Base-by-base conservation (phyloP, 495 filamentous ascomycete genomes). In the Penicillium egyptiacum region DNA sequence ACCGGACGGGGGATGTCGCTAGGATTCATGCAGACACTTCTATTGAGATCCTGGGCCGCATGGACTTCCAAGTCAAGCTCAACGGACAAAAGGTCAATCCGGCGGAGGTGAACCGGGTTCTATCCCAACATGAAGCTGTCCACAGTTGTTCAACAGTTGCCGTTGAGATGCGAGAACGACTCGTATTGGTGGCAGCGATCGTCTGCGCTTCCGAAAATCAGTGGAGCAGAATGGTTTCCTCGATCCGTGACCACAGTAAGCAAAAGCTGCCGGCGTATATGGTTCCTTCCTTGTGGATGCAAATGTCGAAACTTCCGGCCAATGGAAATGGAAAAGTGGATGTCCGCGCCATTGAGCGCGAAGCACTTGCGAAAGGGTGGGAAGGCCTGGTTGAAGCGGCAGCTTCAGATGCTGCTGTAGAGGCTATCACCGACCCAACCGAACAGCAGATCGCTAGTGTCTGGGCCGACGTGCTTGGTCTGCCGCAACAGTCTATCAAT, bases 21-120 rank as follows among this genome's bases (percentile, higher is more conserved):
- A 40, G 47, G 5, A 55, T 53, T 40, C 62, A 73, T 53, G 42
- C 22, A 11, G 67, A 77, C 50, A 70, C 72, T 9, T 66, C 50
- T 16, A 58, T 78, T 31, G 67, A 75, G 22, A 69, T 78, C 43
- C 8, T 75, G 20, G 75, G 75, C 11, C 68, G 78, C 30, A 62
- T 64, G n/a, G 75, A 79, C 50, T 57, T 53, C 43, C 77, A 79
- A 56, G 59, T 79, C 51, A 81, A 79, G 64, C 70, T 79, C 23
- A 60, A 71, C 35, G 78, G 78, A 5, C 78, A 79, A 45, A 52
- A 71, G 19, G 60, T 79, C 31, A 72, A 80, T 44, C 64, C 70
- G 11, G 70, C 56, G 5, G 76, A 79, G 46, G 58, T 73, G 12
- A 62, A 61, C 39, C 39, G 16, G 41, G 55, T 45, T 26, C 22